Evolutionary conservation across 2,329 filamentous ascomycete species (phyloP), one percentile per base, ranked within the genome.

Genomic region (Coniochaeta sp.): DNA sequence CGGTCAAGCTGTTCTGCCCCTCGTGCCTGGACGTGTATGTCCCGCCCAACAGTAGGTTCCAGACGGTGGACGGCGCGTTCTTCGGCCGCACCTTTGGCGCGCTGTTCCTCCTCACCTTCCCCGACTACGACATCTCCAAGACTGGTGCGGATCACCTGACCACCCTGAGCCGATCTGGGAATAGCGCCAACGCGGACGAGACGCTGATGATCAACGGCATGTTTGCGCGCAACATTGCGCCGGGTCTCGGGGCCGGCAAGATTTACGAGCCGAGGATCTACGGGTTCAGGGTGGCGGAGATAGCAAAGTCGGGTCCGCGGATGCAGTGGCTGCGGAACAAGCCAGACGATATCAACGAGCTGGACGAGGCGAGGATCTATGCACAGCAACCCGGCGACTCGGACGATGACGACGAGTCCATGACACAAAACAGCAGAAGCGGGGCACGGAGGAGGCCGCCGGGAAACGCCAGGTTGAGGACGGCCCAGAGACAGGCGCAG

Each of bases 41-140:
- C 0, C 95, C 95, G 3, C 95, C 95, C 44, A 99, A 98, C 79
- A 96, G 91, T 70, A 87, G 95, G 22, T 99, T 98, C 73, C 95
- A 98, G 75, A 93, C 91, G 2, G 95, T 99, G 36, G 95, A 99
- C 67, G 95, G 95, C 59, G 95, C 95, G 55, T 99, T 98, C 79
- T 99, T 99, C 71, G 95, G 95, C 56, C 93, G 95, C 59, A 99
- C 95, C 0, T 99, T 99, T 73, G 93, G 93, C 63, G 92, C 92
- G 54, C 86, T 99, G 62, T 99, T 99, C 79, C 91, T 99, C 73
- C 93, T 99, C 80, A 99, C 93, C 43, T 99, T 98, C 74, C 93
- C 95, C 38, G 95, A 99, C 71, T 89, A 97, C 70, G 92, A 97
- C 67, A 86, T 98, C 62, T 88, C 87, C 34, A 88, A 89, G 69